A percentile compares a stretch with the other conserved stretches of the same genome.
These are phyloP conservation scores for Botrytis cinerea DNA, from an alignment of 2,329 filamentous ascomycete genomes.

Conservation along the genomic window DNA sequence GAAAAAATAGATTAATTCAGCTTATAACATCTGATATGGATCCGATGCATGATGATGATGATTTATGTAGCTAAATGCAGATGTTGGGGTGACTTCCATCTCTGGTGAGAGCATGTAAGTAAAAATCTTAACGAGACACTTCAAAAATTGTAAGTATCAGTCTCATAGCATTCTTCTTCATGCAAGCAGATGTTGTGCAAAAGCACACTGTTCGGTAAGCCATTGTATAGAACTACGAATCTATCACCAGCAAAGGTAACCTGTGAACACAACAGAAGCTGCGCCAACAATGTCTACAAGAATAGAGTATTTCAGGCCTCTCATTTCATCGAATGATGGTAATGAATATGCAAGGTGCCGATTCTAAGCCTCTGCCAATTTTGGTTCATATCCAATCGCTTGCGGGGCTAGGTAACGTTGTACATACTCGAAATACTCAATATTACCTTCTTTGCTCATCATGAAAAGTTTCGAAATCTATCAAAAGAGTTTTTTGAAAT, in stretches of 20 bases:
- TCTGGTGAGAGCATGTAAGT: not conserved
- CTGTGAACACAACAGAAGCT: not conserved
- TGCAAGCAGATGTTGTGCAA: no score
- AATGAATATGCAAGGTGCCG: not conserved
- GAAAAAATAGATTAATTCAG: not conserved
- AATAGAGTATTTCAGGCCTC: not conserved
- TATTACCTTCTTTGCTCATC: rapidly evolving
- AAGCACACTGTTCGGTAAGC: no score
- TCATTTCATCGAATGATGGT: not conserved
- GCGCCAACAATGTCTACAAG: not conserved
- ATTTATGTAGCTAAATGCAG: not conserved
- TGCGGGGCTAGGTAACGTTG: not conserved
- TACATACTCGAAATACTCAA: not conserved
- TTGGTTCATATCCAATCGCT: not conserved
- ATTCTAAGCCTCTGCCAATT: not conserved
- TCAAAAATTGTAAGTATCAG: no score
- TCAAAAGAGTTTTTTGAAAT: no score
- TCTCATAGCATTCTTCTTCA: no score
- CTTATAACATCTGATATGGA: not conserved
- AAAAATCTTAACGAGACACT: no score
- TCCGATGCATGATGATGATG: not conserved
- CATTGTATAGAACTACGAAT: not conserved
- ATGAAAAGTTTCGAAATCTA: not conserved
- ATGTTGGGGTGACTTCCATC: not conserved
- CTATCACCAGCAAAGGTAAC: not conserved